Conservation (phyloP, 768 basidiomycete species). For the Filobasidium wieringae region DNA sequence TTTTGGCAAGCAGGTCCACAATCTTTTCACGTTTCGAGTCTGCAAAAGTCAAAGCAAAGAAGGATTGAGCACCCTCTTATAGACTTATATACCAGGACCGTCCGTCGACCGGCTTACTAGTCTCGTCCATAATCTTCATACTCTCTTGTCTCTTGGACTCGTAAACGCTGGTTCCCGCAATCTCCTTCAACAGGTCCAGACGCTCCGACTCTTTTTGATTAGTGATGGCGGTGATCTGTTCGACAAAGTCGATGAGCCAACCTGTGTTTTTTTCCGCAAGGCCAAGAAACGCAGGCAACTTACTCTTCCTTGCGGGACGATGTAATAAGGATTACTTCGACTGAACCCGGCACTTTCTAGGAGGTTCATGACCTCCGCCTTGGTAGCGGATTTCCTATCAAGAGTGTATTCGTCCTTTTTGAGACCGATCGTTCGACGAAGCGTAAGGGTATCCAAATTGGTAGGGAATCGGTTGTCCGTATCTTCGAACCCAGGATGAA, state of each 20-base stretch:
- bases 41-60: slow-evolving; percentile 1
- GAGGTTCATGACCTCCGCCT: slow-evolving; percentile 95
- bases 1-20: slow-evolving; percentile 73
- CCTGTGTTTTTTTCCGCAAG: neutral
- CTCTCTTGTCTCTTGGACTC: slow-evolving; percentile 87
- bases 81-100: neutral
- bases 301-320: slow-evolving; percentile 94
- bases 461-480: slow-evolving; percentile 88
- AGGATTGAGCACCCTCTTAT: neutral
- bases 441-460: slow-evolving; percentile 68
- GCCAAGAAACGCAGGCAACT: slow-evolving; percentile 36
- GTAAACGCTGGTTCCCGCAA: slow-evolving; percentile 95
- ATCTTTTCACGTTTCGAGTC: slow-evolving; percentile 87
- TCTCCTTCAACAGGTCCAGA: slow-evolving; percentile 87
- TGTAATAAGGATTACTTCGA: slow-evolving; percentile 97
- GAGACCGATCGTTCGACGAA: slow-evolving; percentile 85
- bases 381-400: slow-evolving; percentile 87
- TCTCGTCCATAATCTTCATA: slow-evolving; percentile 92
- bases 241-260: neutral
- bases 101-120: slow-evolving; percentile 38
- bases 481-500: slow-evolving; percentile 35
- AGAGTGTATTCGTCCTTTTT: slow-evolving; percentile 99
- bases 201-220: slow-evolving; percentile 95
- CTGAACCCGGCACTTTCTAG: slow-evolving; percentile 95
- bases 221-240: slow-evolving; percentile 82